A percentile compares a stretch with the other conserved stretches of the same genome.
Conservation (phyloP, 1,139 yeast genomes). For the Candida smagusa region DNA sequence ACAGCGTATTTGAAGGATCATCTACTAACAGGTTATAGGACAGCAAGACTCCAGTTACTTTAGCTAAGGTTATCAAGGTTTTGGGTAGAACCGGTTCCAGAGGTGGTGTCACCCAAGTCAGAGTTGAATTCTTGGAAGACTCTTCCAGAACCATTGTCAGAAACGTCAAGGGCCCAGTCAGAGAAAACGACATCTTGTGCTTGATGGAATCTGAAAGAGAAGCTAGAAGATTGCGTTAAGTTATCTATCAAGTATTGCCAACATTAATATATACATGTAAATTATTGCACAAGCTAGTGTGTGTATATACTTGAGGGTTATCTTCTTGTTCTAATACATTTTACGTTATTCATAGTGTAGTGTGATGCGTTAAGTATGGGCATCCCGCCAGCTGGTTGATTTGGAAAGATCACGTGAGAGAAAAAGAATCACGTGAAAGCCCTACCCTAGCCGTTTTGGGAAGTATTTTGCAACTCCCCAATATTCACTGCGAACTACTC, state of each 20-base stretch:
- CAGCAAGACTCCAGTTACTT: slow-evolving; percentile 94
- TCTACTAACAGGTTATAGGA: slow-evolving; percentile 42
- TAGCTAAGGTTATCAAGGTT: slow-evolving; percentile 99
- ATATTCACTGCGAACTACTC: too few relatives aligned
- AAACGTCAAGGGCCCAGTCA: slow-evolving; percentile 99
- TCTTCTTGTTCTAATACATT: slow-evolving; percentile 12
- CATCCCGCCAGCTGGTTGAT: background rate
- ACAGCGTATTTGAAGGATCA: background rate
- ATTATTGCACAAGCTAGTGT: background rate
- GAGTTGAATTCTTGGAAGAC: slow-evolving; percentile 99
- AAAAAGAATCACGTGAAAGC: slow-evolving; percentile 11
- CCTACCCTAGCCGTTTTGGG: slow-evolving; percentile 14
- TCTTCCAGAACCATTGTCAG: slow-evolving; percentile 98
- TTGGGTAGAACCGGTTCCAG: slow-evolving; percentile 99
- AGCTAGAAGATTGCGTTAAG: slow-evolving; percentile 73
- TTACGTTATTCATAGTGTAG: slow-evolving; percentile 1
- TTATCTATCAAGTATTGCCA: background rate
- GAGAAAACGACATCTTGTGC: slow-evolving; percentile 98
- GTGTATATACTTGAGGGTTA: background rate
- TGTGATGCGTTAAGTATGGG: background rate
- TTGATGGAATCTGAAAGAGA: slow-evolving; percentile 99
- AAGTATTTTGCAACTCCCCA: background rate
- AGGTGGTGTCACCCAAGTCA: slow-evolving; percentile 99
- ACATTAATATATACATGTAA: background rate
- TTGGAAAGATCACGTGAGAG: background rate